Percentiles rank a stretch among this genome's conserved stretches.
These are phyloP conservation scores for Sphaerulina musiva DNA, from an alignment of 2,329 filamentous ascomycete species.

Conservation along the genomic window DNA sequence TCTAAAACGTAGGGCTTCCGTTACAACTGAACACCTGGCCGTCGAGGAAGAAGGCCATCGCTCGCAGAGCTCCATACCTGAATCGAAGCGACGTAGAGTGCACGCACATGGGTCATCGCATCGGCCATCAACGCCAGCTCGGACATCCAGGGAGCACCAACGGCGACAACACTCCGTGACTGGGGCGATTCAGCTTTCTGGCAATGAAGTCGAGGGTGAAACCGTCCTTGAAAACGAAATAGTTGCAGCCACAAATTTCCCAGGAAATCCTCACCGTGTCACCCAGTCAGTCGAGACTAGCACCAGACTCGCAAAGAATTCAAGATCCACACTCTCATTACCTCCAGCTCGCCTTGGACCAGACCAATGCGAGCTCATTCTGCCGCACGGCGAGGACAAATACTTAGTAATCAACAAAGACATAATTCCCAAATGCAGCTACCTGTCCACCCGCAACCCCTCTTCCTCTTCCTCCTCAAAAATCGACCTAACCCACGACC, in stretches of 20 bases:
- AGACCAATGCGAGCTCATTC: neutral
- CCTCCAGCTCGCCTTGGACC: neutral
- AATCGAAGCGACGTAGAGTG: neutral
- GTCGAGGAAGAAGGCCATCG: too few species aligned
- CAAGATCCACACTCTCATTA: neutral
- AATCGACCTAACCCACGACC: slow-evolving; percentile 9
- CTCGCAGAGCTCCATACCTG: neutral
- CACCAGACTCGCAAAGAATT: neutral
- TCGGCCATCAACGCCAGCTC: neutral
- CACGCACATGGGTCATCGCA: neutral
- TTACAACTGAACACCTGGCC: neutral
- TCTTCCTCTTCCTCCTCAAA: neutral
- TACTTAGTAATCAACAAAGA: neutral
- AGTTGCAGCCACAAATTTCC: neutral
- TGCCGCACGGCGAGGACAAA: neutral
- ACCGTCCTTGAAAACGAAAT: neutral
- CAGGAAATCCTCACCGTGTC: neutral
- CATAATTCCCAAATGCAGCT: slow-evolving; percentile 3
- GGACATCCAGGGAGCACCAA: neutral
- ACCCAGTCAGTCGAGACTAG: neutral
- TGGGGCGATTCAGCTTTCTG: neutral
- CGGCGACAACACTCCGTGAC: neutral
- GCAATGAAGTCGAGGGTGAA: neutral
- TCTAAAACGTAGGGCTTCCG: neutral
- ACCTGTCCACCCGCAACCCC: neutral